Evolutionary conservation across 1,139 yeast species (phyloP), one percentile per base, ranked within the genome.

Genomic region (Blastobotrys raffinosifermentans): DNA sequence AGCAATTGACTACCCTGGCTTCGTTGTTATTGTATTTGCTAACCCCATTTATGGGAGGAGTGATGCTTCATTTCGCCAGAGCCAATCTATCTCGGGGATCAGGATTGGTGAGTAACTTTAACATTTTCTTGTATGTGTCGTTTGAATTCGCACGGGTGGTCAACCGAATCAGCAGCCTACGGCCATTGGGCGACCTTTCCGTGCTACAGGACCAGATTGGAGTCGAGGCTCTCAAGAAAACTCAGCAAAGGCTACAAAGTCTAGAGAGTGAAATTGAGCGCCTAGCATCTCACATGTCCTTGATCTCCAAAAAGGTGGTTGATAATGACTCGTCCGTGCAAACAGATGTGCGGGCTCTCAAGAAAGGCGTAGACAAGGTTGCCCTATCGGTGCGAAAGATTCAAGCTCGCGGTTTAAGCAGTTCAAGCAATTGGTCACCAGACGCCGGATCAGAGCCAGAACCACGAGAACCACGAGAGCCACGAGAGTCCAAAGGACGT

Each of bases 21-120:
- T 34, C 48, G 10, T 20, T 49, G 32, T 10, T 46, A 8, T 17
- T 50, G 11, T 47, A 45, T 31, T 44, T 53, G 15, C 19, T 35
- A 2, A 40, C 54, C 18, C 57, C 57, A 11, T 19, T 51, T 7
- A 13, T 44, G 1, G 57, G 57, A 4, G 57, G 51, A 2, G 27
- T 32, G 10, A 20, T 49, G 4, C 38, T 53, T 18, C 39, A 42
- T 29, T 40, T 35, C 22, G 38, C 53, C 16, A 36, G 54, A 18
- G 41, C 38, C n/a, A 41, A 43, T 27, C 37, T 53, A 14, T 45
- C 53, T 2, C 33, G 45, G 4, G 54, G 54, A 21, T 39, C 55
- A 4, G 36, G 32, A 13, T 39, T 53, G 25, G 44, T 50, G 13
- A 43, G 47, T 23, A 41, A 49, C 34, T 48, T 53, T 40, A 53